These are phyloP conservation scores for Xenoacremonium recifei DNA, from an alignment of 2,329 filamentous ascomycete species.

Conservation along the genomic window DNA sequence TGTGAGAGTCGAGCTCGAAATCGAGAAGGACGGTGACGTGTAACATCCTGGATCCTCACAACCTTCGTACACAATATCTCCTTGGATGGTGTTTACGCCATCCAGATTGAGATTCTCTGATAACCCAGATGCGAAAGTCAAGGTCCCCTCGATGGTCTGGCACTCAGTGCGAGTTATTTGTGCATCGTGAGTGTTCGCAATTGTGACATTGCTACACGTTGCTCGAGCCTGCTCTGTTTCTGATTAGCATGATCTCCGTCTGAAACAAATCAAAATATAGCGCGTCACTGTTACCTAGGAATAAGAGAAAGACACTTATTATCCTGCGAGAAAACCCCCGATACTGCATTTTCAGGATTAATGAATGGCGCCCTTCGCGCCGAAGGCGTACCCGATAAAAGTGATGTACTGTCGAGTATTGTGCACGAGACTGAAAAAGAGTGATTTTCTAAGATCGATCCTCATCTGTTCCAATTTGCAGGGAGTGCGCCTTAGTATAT, in stretches of 20 bases:
- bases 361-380: background rate
- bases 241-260: background rate
- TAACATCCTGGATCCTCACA: conserved; percentile 3
- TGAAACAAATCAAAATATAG: background rate
- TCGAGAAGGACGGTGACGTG: conserved; percentile 5
- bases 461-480: too few relatives aligned
- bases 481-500: too few relatives aligned
- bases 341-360: background rate
- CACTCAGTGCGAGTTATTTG: conserved; percentile 9
- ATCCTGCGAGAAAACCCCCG: background rate
- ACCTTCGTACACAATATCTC: conserved; percentile 5
- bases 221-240: background rate
- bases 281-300: background rate
- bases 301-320: background rate
- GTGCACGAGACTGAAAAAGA: too few relatives aligned
- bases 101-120: conserved; percentile 14
- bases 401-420: too few relatives aligned
- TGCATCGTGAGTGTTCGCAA: conserved; percentile 10
- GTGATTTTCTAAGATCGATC: too few relatives aligned
- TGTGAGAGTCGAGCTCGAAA: conserved; percentile 14
- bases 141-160: conserved; percentile 7
- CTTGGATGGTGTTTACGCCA: conserved; percentile 10
- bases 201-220: conserved; percentile 14
- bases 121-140: conserved; percentile 4
- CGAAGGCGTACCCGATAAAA: too few relatives aligned